Evolutionary conservation across 1,284 basidiomycete genomes (phyloP).

Genomic region (Irpex rosettiformis): DNA sequence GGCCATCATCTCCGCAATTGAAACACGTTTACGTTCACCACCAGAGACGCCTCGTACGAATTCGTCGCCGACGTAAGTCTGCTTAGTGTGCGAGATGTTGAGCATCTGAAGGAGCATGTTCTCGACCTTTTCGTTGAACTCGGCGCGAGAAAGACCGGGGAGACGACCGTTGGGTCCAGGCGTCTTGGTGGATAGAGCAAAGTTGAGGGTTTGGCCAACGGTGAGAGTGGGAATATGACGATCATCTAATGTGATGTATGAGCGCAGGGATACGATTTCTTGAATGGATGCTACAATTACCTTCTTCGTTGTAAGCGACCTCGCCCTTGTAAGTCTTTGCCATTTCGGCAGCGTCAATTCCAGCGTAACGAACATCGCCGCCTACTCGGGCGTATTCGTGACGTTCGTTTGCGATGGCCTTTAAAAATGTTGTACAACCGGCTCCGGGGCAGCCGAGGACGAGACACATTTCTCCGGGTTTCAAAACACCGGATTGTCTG

Average conservation of each 20-base stretch:
- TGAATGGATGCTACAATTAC: slow-evolving; percentile 28
- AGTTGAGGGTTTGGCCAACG: slow-evolving; percentile 66
- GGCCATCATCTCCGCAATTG: slow-evolving; percentile 84
- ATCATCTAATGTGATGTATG: slow-evolving; percentile 46
- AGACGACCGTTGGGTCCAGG: slow-evolving; percentile 72
- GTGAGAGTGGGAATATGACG: slow-evolving; percentile 77
- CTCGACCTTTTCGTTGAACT: slow-evolving; percentile 56
- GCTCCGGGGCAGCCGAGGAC: slow-evolving; percentile 84
- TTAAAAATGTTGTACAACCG: slow-evolving; percentile 80
- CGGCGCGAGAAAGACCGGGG: slow-evolving; percentile 56
- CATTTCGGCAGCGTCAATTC: slow-evolving; percentile 66
- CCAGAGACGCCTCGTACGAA: slow-evolving; percentile 85
- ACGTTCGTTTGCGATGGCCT: slow-evolving; percentile 71
- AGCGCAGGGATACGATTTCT: not conserved
- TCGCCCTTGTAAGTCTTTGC: slow-evolving; percentile 74
- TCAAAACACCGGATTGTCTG: slow-evolving; percentile 72
- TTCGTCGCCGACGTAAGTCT: slow-evolving; percentile 82
- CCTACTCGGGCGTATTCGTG: slow-evolving; percentile 54
- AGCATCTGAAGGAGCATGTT: slow-evolving; percentile 72
- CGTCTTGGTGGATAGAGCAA: slow-evolving; percentile 66
- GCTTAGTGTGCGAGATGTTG: slow-evolving; percentile 71
- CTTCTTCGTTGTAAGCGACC: slow-evolving; percentile 82
- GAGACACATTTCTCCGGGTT: slow-evolving; percentile 56
- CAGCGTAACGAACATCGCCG: slow-evolving; percentile 75
- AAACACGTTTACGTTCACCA: slow-evolving; percentile 85